These are phyloP conservation scores for Magnaporthales sp. DNA, from an alignment of 2,329 filamentous ascomycete genomes.

Conservation along the genomic window DNA sequence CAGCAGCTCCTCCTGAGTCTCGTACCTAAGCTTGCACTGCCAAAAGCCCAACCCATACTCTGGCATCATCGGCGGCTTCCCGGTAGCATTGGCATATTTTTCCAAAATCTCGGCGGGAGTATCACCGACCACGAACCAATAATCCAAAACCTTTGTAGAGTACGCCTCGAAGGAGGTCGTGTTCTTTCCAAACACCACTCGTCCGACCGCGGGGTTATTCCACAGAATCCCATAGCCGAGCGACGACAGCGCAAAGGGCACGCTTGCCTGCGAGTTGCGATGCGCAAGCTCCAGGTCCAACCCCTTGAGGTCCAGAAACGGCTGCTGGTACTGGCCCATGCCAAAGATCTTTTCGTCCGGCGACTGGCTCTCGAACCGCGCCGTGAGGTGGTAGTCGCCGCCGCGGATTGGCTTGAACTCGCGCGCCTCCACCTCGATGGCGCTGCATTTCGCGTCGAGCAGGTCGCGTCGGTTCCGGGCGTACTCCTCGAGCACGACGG, in stretches of 20 bases:
- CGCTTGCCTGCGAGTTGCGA: slow-evolving; percentile 56
- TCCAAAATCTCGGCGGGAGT: slow-evolving; percentile 46
- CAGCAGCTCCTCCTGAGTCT: slow-evolving; percentile 56
- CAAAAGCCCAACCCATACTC: slow-evolving; percentile 61
- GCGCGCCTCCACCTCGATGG: slow-evolving; percentile 45
- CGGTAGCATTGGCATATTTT: slow-evolving; percentile 46
- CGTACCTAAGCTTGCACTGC: slow-evolving; percentile 60
- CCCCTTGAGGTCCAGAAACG: slow-evolving; percentile 53
- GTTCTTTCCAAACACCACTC: slow-evolving; percentile 52
- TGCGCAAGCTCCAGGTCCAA: slow-evolving; percentile 55
- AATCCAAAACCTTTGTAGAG: slow-evolving; percentile 50
- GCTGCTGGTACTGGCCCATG: slow-evolving; percentile 63
- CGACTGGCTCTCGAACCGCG: slow-evolving; percentile 47
- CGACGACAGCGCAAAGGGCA: slow-evolving; percentile 53
- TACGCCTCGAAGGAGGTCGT: slow-evolving; percentile 52
- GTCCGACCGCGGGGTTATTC: slow-evolving; percentile 57
- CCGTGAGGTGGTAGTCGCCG: slow-evolving; percentile 45
- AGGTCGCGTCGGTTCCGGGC: slow-evolving; percentile 39
- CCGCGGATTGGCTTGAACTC: slow-evolving; percentile 47
- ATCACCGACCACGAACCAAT: slow-evolving; percentile 54
- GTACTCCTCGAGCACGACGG: slow-evolving; percentile 39
- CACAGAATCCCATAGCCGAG: slow-evolving; percentile 55
- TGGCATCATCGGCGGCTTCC: slow-evolving; percentile 57
- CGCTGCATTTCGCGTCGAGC: slow-evolving; percentile 48
- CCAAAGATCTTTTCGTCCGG: slow-evolving; percentile 53